Percentiles rank a stretch among this genome's conserved stretches.
phyloP scores from a whole-genome alignment of 768 basidiomycete genomes.

The Dendrothele bispora region DNA sequence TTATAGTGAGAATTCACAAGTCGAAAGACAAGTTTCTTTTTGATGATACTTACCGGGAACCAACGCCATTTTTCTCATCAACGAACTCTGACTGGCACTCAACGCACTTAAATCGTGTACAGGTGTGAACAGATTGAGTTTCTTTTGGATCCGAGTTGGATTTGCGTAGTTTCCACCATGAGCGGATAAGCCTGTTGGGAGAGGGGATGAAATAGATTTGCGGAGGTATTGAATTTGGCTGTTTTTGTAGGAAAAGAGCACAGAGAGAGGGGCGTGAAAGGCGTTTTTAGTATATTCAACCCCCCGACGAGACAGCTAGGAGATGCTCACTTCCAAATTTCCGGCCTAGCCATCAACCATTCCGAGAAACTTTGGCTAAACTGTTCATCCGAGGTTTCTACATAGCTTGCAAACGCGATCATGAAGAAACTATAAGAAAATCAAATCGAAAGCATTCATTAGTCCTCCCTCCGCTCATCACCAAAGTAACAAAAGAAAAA shows the following conservation, averaged over 20 bases:
- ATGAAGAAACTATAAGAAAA: slow-evolving; percentile 76
- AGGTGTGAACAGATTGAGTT: slow-evolving; percentile 88
- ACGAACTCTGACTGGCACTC: slow-evolving; percentile 51
- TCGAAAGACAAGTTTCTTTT: too few relatives aligned
- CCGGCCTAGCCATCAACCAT: slow-evolving; percentile 85
- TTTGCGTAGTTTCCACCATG: too few relatives aligned
- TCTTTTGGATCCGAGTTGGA: too few relatives aligned
- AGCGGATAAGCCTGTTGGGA: too few relatives aligned
- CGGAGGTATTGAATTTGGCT: slow-evolving; percentile 89
- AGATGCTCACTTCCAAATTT: slow-evolving; percentile 87
- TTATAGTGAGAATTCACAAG: too few relatives aligned
- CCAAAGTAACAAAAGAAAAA: slow-evolving; percentile 6
- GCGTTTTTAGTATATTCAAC: slow-evolving; percentile 4
- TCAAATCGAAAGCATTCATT: not conserved
- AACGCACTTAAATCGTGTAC: slow-evolving; percentile 84
- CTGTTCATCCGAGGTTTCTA: slow-evolving; percentile 60
- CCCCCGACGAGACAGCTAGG: not conserved
- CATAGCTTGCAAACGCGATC: slow-evolving; percentile 89
- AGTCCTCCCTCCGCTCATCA: too few relatives aligned
- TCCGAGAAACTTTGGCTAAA: slow-evolving; percentile 72
- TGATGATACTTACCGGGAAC: too few relatives aligned
- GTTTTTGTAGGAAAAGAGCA: too few relatives aligned
- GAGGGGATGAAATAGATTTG: slow-evolving; percentile 78
- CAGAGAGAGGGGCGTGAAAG: too few relatives aligned
- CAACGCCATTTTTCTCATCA: too few relatives aligned